A percentile compares a stretch with the other conserved stretches of the same genome.
phyloP scores from a whole-genome alignment of 1,284 basidiomycete species.

The Fomitopsis schrenkii region DNA sequence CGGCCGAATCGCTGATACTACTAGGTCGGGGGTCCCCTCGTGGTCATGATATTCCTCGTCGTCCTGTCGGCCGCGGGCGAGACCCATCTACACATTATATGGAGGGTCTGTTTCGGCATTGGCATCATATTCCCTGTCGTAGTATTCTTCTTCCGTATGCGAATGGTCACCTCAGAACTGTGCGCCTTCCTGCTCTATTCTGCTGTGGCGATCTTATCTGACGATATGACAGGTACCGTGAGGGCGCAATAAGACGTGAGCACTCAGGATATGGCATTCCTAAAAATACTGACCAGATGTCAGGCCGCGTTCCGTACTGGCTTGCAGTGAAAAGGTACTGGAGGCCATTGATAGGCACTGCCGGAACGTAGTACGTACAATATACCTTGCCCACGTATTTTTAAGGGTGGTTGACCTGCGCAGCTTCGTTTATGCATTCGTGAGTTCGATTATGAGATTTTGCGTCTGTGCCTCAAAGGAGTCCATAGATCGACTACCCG shows the following conservation, averaged over 20 bases:
- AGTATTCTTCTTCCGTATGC: constrained; percentile 70
- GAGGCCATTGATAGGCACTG: constrained; percentile 65
- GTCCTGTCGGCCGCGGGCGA: constrained; percentile 68
- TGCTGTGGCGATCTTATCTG: not conserved
- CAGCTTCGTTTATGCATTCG: constrained; percentile 76
- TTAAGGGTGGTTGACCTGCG: not conserved
- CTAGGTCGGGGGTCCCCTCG: constrained; percentile 66
- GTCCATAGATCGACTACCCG: constrained; percentile 57
- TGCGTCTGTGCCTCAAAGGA: not conserved
- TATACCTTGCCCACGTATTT: not conserved
- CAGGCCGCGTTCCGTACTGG: constrained; percentile 58
- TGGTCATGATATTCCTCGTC: constrained; percentile 69
- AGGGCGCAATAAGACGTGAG: constrained; percentile 62
- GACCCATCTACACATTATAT: constrained; percentile 63
- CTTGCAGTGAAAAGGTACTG: constrained; percentile 68
- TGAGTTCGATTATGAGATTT: constrained; percentile 23
- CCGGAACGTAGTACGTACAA: constrained; percentile 57
- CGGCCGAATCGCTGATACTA: not conserved
- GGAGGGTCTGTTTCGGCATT: constrained; percentile 75
- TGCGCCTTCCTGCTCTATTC: constrained; percentile 24
- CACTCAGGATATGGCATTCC: not conserved
- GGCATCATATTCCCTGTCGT: constrained; percentile 65
- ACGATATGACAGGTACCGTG: constrained; percentile 33
- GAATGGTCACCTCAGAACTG: constrained; percentile 67
- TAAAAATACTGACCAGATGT: not conserved